Evolutionary conservation across 2,329 filamentous ascomycete genomes (phyloP).

Genomic region (Fusarium palustre): DNA sequence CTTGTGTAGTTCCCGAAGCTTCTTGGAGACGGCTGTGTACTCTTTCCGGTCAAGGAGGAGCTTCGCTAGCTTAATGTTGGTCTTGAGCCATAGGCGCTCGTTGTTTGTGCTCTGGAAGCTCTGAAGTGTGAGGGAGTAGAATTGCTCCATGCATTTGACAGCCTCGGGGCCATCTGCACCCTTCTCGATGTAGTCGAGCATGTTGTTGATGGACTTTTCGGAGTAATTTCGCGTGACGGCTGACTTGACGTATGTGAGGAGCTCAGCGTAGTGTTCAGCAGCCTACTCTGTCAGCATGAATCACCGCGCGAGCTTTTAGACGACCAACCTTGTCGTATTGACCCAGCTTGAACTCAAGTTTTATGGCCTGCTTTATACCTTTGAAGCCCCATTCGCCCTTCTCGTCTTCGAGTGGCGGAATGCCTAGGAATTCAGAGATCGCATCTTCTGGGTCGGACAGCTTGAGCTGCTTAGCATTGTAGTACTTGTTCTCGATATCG

Average conservation of each 20-base stretch:
- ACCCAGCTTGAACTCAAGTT: constrained; percentile 94
- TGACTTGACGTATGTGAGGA: constrained; percentile 96
- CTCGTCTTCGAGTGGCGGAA: constrained; percentile 84
- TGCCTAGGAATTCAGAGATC: constrained; percentile 90
- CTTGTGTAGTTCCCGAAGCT: constrained; percentile 87
- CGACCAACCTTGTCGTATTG: constrained; percentile 80
- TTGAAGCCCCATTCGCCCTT: constrained; percentile 99
- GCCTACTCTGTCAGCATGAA: constrained; percentile 67
- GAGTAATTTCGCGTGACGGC: constrained; percentile 98
- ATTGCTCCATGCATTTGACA: constrained; percentile 87
- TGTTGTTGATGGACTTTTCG: constrained; percentile 99
- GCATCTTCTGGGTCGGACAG: constrained; percentile 86
- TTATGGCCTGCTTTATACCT: constrained; percentile 96
- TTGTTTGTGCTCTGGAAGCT: constrained; percentile 99
- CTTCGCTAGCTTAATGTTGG: constrained; percentile 95
- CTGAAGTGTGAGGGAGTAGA: constrained; percentile 92
- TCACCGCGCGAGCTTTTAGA: not conserved
- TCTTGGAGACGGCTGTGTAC: constrained; percentile 82
- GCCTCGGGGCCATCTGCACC: constrained; percentile 76
- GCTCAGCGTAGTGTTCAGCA: constrained; percentile 90
- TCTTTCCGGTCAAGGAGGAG: constrained; percentile 92
- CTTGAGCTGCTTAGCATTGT: constrained; percentile 99
- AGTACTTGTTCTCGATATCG: constrained; percentile 99
- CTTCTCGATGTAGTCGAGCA: constrained; percentile 98
- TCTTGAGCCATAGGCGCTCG: constrained; percentile 96